These are phyloP conservation scores for Tetrahymena borealis DNA, from an alignment of 73 alveolate species.

Conservation along the genomic window DNA sequence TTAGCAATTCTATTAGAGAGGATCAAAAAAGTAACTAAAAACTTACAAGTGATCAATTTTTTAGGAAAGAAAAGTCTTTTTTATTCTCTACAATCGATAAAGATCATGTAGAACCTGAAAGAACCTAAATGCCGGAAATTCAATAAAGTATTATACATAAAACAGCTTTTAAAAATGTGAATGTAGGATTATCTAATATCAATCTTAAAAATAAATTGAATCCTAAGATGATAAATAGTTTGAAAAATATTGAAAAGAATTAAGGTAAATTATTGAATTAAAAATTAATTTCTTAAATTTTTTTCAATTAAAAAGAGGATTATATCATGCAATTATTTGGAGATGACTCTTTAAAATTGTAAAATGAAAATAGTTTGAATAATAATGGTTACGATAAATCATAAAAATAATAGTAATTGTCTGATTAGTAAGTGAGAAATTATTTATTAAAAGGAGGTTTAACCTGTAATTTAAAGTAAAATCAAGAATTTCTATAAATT, in stretches of 20 bases:
- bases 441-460: no score
- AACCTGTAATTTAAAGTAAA: no score
- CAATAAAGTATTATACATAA: neutral
- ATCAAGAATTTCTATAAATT: neutral
- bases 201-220: neutral
- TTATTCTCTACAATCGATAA: neutral
- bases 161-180: neutral
- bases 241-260: neutral
- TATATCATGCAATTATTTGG: no score
- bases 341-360: no score
- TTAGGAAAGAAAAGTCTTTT: neutral
- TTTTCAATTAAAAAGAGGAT: no score
- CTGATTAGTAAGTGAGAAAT: no score
- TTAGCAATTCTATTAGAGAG: neutral
- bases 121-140: neutral
- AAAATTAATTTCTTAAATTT: neutral
- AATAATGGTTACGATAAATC: no score
- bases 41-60: neutral
- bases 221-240: neutral
- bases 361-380: no score
- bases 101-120: neutral
- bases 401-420: no score
- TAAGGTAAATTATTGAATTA: neutral
- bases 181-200: neutral
- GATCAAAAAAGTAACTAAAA: neutral